A percentile compares a stretch with the other conserved stretches of the same genome.
Evolutionary conservation across 2,329 filamentous ascomycete genomes (phyloP).

Genomic region (Cordyceps farinosa): DNA sequence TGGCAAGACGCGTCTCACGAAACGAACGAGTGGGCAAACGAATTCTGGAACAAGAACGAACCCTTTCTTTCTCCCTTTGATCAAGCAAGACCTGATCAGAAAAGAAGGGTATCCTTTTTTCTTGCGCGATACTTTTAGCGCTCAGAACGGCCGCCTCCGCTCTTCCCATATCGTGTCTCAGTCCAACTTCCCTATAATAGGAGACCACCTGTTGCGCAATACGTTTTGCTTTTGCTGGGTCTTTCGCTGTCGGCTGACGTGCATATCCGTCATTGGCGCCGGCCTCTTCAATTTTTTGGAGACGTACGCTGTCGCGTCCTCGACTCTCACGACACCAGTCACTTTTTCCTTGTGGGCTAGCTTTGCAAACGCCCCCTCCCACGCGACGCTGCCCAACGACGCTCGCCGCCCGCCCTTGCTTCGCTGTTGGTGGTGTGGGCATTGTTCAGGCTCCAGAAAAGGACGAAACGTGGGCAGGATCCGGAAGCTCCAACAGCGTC

Average conservation of each 20-base stretch:
- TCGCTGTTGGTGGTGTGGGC: constrained; percentile 16
- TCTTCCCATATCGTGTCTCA: constrained; percentile 7
- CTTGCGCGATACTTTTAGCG: neutral
- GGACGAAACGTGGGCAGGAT: neutral
- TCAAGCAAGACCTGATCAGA: neutral
- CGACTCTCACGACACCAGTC: neutral
- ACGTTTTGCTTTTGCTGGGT: constrained; percentile 2
- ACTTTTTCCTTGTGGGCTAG: constrained; percentile 2
- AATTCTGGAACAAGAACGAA: neutral
- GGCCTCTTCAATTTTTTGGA: neutral
- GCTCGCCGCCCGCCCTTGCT: constrained; percentile 1
- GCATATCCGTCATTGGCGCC: constrained; percentile 10
- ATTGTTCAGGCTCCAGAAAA: neutral
- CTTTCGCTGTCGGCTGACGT: constrained; percentile 4
- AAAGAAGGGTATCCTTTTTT: neutral
- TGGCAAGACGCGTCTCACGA: constrained; percentile 15
- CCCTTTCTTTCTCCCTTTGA: neutral
- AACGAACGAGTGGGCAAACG: neutral
- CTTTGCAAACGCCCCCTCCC: neutral
- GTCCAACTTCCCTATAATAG: neutral
- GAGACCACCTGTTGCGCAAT: neutral
- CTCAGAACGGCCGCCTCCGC: neutral
- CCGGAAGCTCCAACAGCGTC: neutral
- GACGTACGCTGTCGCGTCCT: neutral
- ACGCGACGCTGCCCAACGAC: constrained; percentile 1